These are phyloP conservation scores for Russula brevipes DNA, from an alignment of 768 basidiomycete species.

Conservation along the genomic window DNA sequence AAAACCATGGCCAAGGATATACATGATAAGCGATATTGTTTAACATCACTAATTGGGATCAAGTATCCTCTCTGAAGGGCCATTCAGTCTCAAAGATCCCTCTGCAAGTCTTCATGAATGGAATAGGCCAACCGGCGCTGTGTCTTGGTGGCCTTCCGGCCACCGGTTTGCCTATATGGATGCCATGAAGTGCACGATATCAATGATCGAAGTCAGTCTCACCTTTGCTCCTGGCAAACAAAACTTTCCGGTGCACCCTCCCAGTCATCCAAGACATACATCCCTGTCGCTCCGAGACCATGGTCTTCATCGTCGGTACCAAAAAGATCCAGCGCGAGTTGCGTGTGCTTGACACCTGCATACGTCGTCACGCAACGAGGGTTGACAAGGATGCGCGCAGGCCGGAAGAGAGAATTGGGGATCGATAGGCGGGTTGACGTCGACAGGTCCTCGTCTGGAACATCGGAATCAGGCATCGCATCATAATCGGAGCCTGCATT, in stretches of 20 bases:
- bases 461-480: slow-evolving; percentile 68
- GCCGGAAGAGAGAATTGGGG: slow-evolving; percentile 82
- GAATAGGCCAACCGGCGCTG: slow-evolving; percentile 81
- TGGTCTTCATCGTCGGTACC: slow-evolving; percentile 68
- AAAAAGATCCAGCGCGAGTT: slow-evolving; percentile 91
- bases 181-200: slow-evolving; percentile 1
- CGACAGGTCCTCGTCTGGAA: slow-evolving; percentile 29
- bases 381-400: slow-evolving; percentile 91
- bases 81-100: neutral
- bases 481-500: slow-evolving; percentile 87
- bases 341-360: slow-evolving; percentile 94
- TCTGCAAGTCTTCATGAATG: slow-evolving; percentile 62
- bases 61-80: neutral
- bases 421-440: slow-evolving; percentile 46
- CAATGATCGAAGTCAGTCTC: slow-evolving; percentile 23
- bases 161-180: slow-evolving; percentile 66
- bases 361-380: slow-evolving; percentile 97
- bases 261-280: slow-evolving; percentile 92
- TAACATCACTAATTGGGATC: neutral
- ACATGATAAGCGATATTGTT: neutral
- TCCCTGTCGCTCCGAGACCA: slow-evolving; percentile 43
- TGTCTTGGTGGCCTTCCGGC: slow-evolving; percentile 84
- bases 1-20: neutral
- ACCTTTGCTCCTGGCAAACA: slow-evolving; percentile 95
- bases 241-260: slow-evolving; percentile 95